Conservation (phyloP, 768 basidiomycete genomes). For the Lactarius hatsudake region DNA sequence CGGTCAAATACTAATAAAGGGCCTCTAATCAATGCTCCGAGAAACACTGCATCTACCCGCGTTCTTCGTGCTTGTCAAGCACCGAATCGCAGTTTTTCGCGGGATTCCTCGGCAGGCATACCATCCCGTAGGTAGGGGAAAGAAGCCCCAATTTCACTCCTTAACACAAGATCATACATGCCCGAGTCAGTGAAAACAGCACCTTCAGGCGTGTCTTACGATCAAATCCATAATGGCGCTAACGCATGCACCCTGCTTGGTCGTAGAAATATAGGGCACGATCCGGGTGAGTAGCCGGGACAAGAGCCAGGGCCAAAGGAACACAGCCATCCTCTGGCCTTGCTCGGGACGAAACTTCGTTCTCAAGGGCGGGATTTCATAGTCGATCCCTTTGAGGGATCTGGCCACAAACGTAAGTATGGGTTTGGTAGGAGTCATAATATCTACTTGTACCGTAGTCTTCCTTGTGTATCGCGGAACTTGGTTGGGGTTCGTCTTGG, state of each 20-base stretch:
- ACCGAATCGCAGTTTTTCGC: neutral
- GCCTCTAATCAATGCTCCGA: conserved; percentile 7
- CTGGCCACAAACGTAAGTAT: neutral
- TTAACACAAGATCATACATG: conserved; percentile 34
- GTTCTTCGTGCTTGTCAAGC: conserved; percentile 28
- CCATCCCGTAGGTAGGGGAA: neutral
- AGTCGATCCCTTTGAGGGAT: neutral
- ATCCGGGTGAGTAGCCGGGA: conserved; percentile 49
- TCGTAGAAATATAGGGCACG: conserved; percentile 54
- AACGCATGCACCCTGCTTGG: conserved; percentile 14
- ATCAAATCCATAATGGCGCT: neutral
- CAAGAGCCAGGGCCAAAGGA: neutral
- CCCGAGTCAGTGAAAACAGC: conserved; percentile 56
- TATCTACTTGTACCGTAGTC: neutral
- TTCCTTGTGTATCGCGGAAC: neutral
- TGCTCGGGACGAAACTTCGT: neutral
- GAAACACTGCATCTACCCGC: conserved; percentile 32
- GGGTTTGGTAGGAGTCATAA: neutral
- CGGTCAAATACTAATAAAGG: conserved; percentile 27
- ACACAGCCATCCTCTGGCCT: neutral
- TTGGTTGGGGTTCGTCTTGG: neutral
- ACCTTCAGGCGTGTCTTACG: conserved; percentile 38
- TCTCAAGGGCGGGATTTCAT: neutral
- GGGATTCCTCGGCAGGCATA: conserved; percentile 18
- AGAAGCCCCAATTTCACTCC: conserved; percentile 37